Conservation (phyloP, 225 moss, liverwort and hornwort genomes). For the Asterella californica region DNA sequence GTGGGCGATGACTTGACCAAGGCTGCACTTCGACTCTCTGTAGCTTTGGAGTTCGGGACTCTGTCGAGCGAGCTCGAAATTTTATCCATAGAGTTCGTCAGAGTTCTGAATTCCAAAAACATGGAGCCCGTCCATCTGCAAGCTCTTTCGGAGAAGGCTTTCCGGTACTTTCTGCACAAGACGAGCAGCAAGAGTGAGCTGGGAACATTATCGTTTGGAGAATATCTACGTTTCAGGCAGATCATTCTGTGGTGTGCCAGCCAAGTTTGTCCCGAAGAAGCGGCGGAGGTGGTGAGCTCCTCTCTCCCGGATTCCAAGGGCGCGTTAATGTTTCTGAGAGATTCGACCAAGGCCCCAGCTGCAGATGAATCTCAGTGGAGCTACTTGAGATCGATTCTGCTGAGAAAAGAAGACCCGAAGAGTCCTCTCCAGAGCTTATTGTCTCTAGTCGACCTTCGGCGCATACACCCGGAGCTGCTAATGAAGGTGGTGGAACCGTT, state of each 20-base stretch:
- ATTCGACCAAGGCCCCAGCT: not conserved
- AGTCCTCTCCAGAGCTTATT: conserved; percentile 24
- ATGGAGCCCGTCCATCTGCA: conserved; percentile 36
- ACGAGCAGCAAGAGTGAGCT: conserved; percentile 29
- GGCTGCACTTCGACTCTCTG: conserved; percentile 40
- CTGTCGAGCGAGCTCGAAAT: conserved; percentile 18
- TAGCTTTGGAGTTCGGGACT: conserved; percentile 38
- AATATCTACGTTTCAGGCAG: conserved; percentile 40
- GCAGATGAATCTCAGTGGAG: conserved; percentile 14
- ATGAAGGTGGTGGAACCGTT: conserved; percentile 39
- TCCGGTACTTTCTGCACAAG: conserved; percentile 32
- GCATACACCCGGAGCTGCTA: conserved; percentile 39
- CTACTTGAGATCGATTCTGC: conserved; percentile 29
- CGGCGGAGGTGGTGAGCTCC: conserved; percentile 15
- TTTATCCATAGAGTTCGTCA: conserved; percentile 25
- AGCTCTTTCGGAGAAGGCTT: conserved; percentile 37
- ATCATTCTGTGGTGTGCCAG: conserved; percentile 42
- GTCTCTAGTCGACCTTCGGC: conserved; percentile 33
- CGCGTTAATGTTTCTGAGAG: conserved; percentile 18
- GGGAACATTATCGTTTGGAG: conserved; percentile 33
- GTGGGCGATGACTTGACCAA: conserved; percentile 28
- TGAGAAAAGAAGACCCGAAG: conserved; percentile 18
- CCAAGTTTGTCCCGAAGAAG: conserved; percentile 38
- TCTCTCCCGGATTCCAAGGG: conserved; percentile 37
- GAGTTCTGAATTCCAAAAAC: conserved; percentile 30